Base-by-base conservation (phyloP, 2,329 filamentous ascomycete genomes). In the Penicillium sp. region DNA sequence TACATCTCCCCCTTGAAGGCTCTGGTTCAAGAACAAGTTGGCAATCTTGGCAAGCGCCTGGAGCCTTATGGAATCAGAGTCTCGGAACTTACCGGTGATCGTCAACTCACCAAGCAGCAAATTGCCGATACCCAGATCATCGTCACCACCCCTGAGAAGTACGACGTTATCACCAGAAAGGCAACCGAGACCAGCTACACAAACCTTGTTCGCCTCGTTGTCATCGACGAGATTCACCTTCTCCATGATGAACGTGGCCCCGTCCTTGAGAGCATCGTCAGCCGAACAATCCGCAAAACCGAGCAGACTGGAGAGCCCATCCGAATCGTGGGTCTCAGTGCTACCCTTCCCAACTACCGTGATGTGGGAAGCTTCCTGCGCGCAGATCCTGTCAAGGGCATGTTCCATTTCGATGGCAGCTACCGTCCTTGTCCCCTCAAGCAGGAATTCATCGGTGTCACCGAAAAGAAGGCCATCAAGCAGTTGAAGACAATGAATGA, bases 401-500 rank as follows among this genome's bases (percentile, higher is more conserved):
- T 97, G 53, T 97, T 96, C 82, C 93, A 99, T 74, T 99, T 99
- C 67, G 94, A 99, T 74, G 91, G 90, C 43, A 92, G 92, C 4
- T 99, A 88, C 80, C 85, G 94, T 67, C 95, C 94, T 60, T 99
- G 94, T 73, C 94, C 94, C 2, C 77, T 99, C 67, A 92, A 91
- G 68, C 94, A 99, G 73, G 95, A 99, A 74, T 99, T 97, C 71
- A 91, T 99, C 65, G 94, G 94, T 53, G 90, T 99, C 43, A 97
- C 93, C 0, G 94, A 99, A 67, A 95, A 94, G 79, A 97, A 97
- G 75, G 90, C 94, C 6, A 99, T 99, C 78, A 99, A 97, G 78
- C 94, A 99, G 75, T 81, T 99, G 54, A 97, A 97, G 82, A 95
- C 90, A 0, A 99, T 99, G 94, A 99, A 99, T 71, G 94, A 99